Evolutionary conservation across 768 basidiomycete genomes (phyloP).

Genomic region (Leccinum arenicola): DNA sequence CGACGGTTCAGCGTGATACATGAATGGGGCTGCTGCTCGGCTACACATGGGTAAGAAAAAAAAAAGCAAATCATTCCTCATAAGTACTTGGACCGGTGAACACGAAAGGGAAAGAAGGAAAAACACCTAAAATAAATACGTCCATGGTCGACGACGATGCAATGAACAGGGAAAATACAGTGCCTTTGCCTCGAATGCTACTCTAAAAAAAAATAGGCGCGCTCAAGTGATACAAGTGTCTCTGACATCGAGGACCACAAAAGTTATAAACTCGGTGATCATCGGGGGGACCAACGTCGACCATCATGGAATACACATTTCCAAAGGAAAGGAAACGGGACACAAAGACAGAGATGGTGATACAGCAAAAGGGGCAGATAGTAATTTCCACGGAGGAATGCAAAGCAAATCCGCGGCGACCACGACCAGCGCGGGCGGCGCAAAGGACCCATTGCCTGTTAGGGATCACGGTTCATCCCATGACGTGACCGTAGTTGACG

Average conservation of each 20-base stretch:
- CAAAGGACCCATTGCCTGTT: not conserved
- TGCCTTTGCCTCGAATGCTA: not conserved
- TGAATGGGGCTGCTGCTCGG: not conserved
- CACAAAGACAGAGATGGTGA: not conserved
- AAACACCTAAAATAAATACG: constrained; percentile 9
- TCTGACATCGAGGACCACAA: not conserved
- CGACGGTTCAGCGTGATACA: not conserved
- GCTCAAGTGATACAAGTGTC: not conserved
- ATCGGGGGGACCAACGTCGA: not conserved
- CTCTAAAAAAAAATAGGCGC: constrained; percentile 4
- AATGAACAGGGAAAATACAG: constrained; percentile 1
- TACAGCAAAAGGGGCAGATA: not conserved
- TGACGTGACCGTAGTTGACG: constrained; percentile 54
- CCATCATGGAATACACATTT: not conserved
- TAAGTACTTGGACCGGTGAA: not conserved
- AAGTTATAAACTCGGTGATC: not conserved
- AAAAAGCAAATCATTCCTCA: not conserved
- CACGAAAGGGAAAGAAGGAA: not conserved
- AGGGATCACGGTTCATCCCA: constrained; percentile 26
- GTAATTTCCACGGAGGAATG: constrained; percentile 2
- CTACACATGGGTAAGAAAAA: not conserved
- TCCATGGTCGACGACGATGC: constrained; percentile 20
- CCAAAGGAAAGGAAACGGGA: not conserved
- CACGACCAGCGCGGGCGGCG: constrained; percentile 23
- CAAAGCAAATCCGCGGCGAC: constrained; percentile 6